Evolutionary conservation across 176 grass and related monocot species (phyloP), one percentile per base, ranked within the genome.

Genomic region (sorghum (Sorghum bicolor)): DNA sequence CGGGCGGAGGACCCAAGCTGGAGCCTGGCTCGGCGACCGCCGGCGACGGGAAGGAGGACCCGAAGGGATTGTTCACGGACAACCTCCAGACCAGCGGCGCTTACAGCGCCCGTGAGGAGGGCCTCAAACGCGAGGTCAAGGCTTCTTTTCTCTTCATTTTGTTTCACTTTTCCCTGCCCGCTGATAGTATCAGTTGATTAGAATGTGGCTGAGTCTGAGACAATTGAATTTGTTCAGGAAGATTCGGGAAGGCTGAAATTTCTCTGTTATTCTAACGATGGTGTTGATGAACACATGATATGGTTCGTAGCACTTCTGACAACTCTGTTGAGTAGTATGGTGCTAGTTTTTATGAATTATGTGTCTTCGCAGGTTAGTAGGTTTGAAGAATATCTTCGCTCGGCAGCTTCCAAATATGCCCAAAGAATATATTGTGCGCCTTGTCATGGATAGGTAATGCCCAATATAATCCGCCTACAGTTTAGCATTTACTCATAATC

Each of bases 331-430:
- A 15, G 22, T 34, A 64, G 53, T 13, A 83, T 32, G 12, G 41
- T 22, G 2, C 6, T 13, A 70, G 12, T 32, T 80, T 66, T 79
- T 80, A 78, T 75, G 39, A 32, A 80, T 40, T 70, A 40, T 71
- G 31, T 58, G 53, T 78, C 10, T 78, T 79, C 61, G 16, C 83
- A 99, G 96, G 96, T 88, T 99, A 58, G 87, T 99, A 67, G 96
- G 96, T 89, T 89, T 99, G 86, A 99, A 99, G 91, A 99, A 99
- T 84, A 99, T 99, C 85, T 99, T 99, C 58, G 96, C 89, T 11
- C 88, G 96, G 32, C 96, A 99, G 81, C 96, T 99, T 71, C 96
- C 96, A 79, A 99, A 99, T 87, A 99, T 99, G 93, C 96, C 96
- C 50, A 99, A 96, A 76, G 96, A 99, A 64, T 99, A 96, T 53